These are phyloP conservation scores for Marasmius oreades DNA, from an alignment of 1,284 basidiomycete species.

Conservation along the genomic window DNA sequence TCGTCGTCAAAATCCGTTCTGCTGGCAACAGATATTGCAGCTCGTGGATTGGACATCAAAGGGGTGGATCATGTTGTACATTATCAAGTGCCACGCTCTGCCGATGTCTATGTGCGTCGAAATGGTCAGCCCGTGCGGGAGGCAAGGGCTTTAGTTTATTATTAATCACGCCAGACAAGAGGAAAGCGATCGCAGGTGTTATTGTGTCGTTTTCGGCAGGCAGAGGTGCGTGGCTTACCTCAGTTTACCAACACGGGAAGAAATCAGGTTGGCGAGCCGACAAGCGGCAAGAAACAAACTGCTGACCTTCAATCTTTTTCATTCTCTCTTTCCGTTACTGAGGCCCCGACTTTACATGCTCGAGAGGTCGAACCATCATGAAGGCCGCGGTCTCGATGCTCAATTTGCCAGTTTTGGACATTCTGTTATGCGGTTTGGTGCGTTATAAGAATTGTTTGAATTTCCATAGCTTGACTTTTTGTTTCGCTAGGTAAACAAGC, in stretches of 20 bases:
- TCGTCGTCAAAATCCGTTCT: slow-evolving; percentile 73
- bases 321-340: no score
- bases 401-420: slow-evolving; percentile 34
- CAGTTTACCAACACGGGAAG: no score
- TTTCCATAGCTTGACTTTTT: slow-evolving; percentile 5
- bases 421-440: slow-evolving; percentile 34
- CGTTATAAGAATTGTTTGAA: slow-evolving; percentile 8
- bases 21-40: slow-evolving; percentile 98
- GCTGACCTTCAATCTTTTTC: no score
- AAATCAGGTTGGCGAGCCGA: no score
- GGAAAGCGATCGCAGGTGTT: slow-evolving; percentile 68
- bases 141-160: slow-evolving; percentile 86
- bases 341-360: no score
- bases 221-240: slow-evolving; percentile 72
- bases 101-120: slow-evolving; percentile 87
- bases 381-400: slow-evolving; percentile 17
- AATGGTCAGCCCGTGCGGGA: slow-evolving; percentile 93
- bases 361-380: not conserved
- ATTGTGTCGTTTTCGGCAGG: slow-evolving; percentile 58
- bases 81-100: slow-evolving; percentile 85
- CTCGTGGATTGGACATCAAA: slow-evolving; percentile 92
- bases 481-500: slow-evolving; percentile 34
- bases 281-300: no score
- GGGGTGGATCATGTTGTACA: slow-evolving; percentile 95
- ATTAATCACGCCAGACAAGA: slow-evolving; percentile 88